Evolutionary conservation across 2,329 filamentous ascomycete genomes (phyloP), one percentile per base, ranked within the genome.

Genomic region (Purpureocillium takamizusanense): DNA sequence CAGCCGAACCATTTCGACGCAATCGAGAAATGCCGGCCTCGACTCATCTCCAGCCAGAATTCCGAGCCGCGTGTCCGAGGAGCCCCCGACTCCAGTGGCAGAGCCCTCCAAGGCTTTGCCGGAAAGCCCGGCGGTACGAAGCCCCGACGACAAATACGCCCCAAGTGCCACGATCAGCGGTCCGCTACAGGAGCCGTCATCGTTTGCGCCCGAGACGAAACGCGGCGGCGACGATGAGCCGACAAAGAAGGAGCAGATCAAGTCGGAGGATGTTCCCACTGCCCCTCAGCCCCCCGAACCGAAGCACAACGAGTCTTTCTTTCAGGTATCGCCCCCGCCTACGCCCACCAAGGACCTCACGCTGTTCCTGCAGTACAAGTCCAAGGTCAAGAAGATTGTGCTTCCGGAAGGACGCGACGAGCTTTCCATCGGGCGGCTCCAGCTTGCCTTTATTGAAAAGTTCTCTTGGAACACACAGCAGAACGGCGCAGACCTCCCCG

Each of bases 391-490:
- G 64, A 97, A 97, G 59, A 94, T 94, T 56, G 79, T 95, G 13
- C 74, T 97, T 27, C 67, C 86, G 1, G 88, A 94, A 56, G 90
- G 90, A 1, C 81, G 82, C 48, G 80, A 81, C 25, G 87, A 90
- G 45, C 70, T 98, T 10, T 90, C 86, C 3, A 82, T 95, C 42
- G 88, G 88, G 1, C 78, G 89, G 17, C 63, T 98, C 41, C 90
- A 98, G 59, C 73, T 98, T 21, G 90, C 92, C 1, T 98, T 98
- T 51, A 98, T 98, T 50, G 92, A 98, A 50, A 98, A 95, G 57
- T 98, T 98, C 56, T 92, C 90, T 0, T 98, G 94, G 89, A 97
- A 95, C 51, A 95, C 90, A 1, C 89, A 97, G 51, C 83, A 87
- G 43, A 94, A 95, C 52, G 92, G 92, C 7, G 78, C 80, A 12